Evolutionary conservation across 2,329 filamentous ascomycete species (phyloP), one percentile per base, ranked within the genome.

Genomic region (Acarospora socialis): DNA sequence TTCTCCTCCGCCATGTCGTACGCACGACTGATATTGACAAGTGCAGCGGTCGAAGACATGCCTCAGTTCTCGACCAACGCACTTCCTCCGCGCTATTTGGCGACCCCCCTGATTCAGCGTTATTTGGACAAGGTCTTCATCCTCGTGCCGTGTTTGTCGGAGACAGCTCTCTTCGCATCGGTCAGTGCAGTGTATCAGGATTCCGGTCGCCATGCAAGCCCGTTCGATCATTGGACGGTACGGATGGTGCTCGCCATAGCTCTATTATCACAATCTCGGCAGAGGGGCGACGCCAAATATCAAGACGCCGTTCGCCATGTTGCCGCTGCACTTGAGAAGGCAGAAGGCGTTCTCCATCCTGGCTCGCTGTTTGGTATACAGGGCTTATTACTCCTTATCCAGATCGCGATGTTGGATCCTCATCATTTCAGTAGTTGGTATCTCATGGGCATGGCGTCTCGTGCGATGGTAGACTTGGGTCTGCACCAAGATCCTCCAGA

Each of bases 401-500:
- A 92, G 45, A 95, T 93, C 52, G 77, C 87, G 3, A 80, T 90
- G 61, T 65, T 93, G 30, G 86, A 95, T 46, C 86, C 87, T 2
- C 72, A 77, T 24, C 83, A 92, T 49, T 94, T 93, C 48, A 84
- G 93, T 48, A 83, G 79, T 46, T 95, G 90, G 86, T 86, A 90
- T 42, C 58, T 94, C 39, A 81, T 94, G 34, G 90, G 87, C 5
- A 86, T 90, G 51, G 86, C 87, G 5, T 81, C 81, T 23, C 73
- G 87, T 36, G 81, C 84, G 4, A 75, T 87, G 48, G 70, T 94
- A 14, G 90, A 98, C 56, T 60, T 94, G 18, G 90, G 90, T 5
- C 75, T 92, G 36, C 90, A 95, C 53, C 87, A 94, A 56, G 87
- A 95, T 44, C 83, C 84, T 3, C 77, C 81, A 1, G 66, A 70